Base-by-base conservation (phyloP, 768 basidiomycete genomes). In the Baorangia bicolor region DNA sequence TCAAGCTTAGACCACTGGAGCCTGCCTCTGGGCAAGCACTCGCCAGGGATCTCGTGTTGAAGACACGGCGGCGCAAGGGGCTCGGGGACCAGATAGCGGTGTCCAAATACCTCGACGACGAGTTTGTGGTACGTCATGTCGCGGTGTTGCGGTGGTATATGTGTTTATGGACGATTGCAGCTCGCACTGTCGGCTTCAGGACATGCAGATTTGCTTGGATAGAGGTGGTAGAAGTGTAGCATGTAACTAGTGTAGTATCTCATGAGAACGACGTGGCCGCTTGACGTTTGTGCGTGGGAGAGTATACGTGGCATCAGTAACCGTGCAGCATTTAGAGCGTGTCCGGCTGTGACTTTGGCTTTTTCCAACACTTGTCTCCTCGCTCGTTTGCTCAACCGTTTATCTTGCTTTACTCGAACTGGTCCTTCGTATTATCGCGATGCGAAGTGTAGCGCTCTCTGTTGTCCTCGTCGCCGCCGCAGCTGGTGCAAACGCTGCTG, bases 71-170 rank as follows among this genome's bases (percentile, higher is more conserved):
- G 74, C 80, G 97, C 68, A 99, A 99, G 71, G 97, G 97, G 21
- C 82, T 98, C 28, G 94, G 94, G 25, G 96, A 98, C 73, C 92
- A 94, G 74, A 96, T 98, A 59, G 92, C 94, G 9, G 95, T 97
- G 57, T 94, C 94, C 31, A 98, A 97, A 73, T 98, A 97, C 75
- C 72, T 98, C 69, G 95, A 98, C 71, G 94, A 97, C 68, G 95
- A 98, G 79, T 95, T 95, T 79, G 87, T 92, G 78, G 87, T 91
- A 71, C 68, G 88, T 82, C 18, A 16, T 37, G 30, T 52, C 30
- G 23, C 2, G 25, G 18, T 28, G 44, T 51, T n/a, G 3, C 23
- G 43, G 18, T 44, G 37, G 50, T 46, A 18, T 53, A 57, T 20
- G 44, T 51, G 53, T 49, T 55, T 34, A 66, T 12, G 47, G 14